Evolutionary conservation across 2,329 filamentous ascomycete genomes (phyloP), one percentile per base, ranked within the genome.

Genomic region (Teratosphaeria viscida): DNA sequence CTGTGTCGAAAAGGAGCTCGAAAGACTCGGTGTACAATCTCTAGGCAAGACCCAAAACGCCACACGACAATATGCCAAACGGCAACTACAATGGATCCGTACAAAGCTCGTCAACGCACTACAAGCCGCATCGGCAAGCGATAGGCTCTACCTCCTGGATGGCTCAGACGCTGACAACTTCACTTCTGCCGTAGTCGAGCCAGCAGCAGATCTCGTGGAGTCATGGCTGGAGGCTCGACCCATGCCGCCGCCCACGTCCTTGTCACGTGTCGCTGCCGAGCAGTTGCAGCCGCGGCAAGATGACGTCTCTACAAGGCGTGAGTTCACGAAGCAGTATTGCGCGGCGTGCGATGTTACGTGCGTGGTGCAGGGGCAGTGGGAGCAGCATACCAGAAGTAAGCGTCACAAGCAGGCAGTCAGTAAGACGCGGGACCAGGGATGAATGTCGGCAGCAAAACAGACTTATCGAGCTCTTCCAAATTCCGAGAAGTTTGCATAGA

Each of bases 71-170:
- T 99, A 99, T 70, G 89, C 92, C 2, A 88, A 85, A 62, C 84
- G 87, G 7, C 94, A 99, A 72, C 77, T 89, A 19, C 84, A 86
- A 60, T 99, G 92, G 90, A 95, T 97, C 59, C 83, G 87, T 16
- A 83, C 87, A 65, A 95, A 95, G 70, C 81, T 95, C 29, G 81
- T 94, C 52, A 85, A 86, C 10, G 83, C 85, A 0, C 76, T 72
- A 3, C 52, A 56, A 94, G 32, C 78, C 76, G 43, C 80, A 83
- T 19, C 78, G 82, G 39, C 78, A 16, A 74, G 78, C 56, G 73
- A 81, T 26, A 82, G 77, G 39, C 77, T 96, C 1, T 97, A 89
- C 71, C 75, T 97, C 1, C 75, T 97, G 1, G 90, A 99, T 73
- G 89, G 89, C 63, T 90, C 87, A 2, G 80, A 94, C 65, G 76